phyloP scores from a whole-genome alignment of 1,284 basidiomycete species.

The Ustilago curta region DNA sequence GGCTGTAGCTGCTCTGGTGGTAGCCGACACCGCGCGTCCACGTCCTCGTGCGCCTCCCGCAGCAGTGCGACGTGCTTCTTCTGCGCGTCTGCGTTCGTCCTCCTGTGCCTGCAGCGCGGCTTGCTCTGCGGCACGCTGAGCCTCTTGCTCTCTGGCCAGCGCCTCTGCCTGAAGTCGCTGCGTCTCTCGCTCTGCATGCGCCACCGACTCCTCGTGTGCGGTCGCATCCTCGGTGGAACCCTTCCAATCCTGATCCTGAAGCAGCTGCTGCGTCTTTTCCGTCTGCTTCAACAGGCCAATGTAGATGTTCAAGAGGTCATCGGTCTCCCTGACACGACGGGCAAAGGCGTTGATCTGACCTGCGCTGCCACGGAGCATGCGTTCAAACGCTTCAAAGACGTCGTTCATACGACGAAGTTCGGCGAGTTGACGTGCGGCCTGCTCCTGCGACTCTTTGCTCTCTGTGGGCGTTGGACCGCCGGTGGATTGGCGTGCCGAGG shows the following conservation, averaged over 20 bases:
- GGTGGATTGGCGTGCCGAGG: constrained; percentile 31
- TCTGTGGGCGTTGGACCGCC: constrained; percentile 32
- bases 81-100: constrained; percentile 21
- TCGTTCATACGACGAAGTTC: constrained; percentile 62
- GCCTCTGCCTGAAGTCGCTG: constrained; percentile 44
- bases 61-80: constrained; percentile 16
- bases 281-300: constrained; percentile 60
- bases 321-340: constrained; percentile 52
- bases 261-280: constrained; percentile 57
- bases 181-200: constrained; percentile 49
- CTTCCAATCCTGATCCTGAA: constrained; percentile 62
- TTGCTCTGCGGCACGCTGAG: constrained; percentile 27
- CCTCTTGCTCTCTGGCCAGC: constrained; percentile 30
- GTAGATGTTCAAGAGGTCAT: constrained; percentile 63
- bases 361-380: constrained; percentile 51
- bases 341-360: constrained; percentile 65
- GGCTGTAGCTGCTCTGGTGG: constrained; percentile 16
- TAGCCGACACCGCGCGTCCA: constrained; percentile 23
- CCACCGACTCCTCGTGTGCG: constrained; percentile 44
- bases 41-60: constrained; percentile 16
- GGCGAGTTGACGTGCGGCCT: constrained; percentile 53
- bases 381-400: constrained; percentile 64
- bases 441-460: constrained; percentile 52
- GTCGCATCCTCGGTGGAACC: constrained; percentile 57
- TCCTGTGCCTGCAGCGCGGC: constrained; percentile 21